phyloP scores from a whole-genome alignment of 345 rosid genomes.

The Salix arbutifolia region DNA sequence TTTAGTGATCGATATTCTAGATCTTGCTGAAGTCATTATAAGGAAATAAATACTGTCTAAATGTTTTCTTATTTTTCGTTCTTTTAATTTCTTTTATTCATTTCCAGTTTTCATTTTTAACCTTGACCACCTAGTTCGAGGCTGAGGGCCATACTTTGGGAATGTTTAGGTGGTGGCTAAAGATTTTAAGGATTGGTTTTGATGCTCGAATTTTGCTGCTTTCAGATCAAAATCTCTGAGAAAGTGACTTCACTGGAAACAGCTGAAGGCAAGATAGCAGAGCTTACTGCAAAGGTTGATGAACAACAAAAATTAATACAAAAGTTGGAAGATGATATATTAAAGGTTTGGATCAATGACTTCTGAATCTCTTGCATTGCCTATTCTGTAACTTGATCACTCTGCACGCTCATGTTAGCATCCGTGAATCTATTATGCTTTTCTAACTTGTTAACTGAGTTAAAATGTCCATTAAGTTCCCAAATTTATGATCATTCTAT shows the following conservation, averaged over 20 bases:
- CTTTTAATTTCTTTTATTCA: neutral
- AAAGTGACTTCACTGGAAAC: conserved; percentile 64
- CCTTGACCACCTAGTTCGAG: neutral
- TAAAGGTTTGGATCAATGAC: conserved; percentile 56
- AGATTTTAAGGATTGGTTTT: neutral
- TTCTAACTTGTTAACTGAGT: neutral
- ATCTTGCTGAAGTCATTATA: neutral
- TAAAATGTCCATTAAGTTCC: conserved; percentile 2
- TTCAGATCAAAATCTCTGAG: conserved; percentile 84
- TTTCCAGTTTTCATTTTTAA: conserved; percentile 1
- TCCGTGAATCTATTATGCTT: neutral
- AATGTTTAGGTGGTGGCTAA: conserved; percentile 1
- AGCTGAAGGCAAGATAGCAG: conserved; percentile 66
- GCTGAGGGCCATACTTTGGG: neutral
- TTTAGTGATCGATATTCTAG: neutral
- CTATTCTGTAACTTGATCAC: conserved; percentile 3
- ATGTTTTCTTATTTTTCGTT: neutral
- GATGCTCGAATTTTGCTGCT: conserved; percentile 13
- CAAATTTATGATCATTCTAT: neutral
- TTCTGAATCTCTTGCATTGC: conserved; percentile 7
- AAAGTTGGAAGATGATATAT: conserved; percentile 93
- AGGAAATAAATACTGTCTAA: neutral
- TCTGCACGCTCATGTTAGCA: neutral
- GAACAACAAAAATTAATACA: conserved; percentile 87
- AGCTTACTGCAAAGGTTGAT: conserved; percentile 61